Evolutionary conservation across 306 rosid species (phyloP).

Genomic region (cucumber (Cucumis sativus)): DNA sequence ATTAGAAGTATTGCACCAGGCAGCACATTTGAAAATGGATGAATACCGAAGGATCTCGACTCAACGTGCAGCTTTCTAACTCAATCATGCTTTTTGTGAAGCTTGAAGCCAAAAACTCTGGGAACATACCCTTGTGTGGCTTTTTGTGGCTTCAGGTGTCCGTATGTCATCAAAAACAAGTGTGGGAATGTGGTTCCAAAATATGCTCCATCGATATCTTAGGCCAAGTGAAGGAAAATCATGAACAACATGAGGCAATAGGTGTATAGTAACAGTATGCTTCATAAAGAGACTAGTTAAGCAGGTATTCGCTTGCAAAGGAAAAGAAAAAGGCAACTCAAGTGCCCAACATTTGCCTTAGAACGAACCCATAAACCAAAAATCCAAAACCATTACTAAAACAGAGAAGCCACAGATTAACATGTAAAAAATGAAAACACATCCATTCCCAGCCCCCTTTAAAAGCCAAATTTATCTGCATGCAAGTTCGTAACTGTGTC

Average conservation of each 20-base stretch:
- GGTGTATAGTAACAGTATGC: background rate
- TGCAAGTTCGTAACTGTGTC: background rate
- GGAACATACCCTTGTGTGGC: constrained; percentile 58
- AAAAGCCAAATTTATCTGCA: too few relatives aligned
- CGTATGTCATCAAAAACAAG: constrained; percentile 70
- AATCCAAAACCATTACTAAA: background rate
- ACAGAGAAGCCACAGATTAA: background rate
- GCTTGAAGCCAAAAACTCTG: constrained; percentile 76
- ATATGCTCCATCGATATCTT: constrained; percentile 85
- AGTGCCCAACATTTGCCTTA: background rate
- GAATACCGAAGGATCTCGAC: constrained; percentile 16
- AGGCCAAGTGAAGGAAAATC: constrained; percentile 26
- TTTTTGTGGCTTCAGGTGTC: constrained; percentile 70
- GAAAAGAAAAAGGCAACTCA: background rate
- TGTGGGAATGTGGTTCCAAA: constrained; percentile 79
- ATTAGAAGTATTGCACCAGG: constrained; percentile 1
- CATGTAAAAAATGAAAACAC: background rate
- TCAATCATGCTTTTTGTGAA: constrained; percentile 58
- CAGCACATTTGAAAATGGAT: background rate
- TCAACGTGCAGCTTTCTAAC: constrained; percentile 1
- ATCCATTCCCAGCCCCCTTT: background rate
- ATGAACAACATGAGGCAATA: background rate
- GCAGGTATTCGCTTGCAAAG: background rate
- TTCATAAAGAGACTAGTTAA: background rate
- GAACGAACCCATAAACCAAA: background rate